phyloP scores from a whole-genome alignment of 2,329 filamentous ascomycete genomes.

The Verruconis gallopava region DNA sequence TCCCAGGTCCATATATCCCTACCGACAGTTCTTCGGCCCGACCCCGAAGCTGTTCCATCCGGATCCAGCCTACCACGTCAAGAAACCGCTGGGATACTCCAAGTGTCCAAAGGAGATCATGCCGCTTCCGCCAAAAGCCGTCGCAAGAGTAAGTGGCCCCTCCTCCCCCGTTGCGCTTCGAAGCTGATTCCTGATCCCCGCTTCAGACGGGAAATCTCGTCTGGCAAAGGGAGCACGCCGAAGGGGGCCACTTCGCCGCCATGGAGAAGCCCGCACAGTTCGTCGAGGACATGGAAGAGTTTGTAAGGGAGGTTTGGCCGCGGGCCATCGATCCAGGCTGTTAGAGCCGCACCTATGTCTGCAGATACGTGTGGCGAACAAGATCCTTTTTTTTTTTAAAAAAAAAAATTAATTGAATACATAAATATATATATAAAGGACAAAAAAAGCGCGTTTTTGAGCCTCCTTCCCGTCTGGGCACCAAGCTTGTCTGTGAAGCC shows the following conservation, averaged over 20 bases:
- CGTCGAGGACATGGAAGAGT: constrained; percentile 33
- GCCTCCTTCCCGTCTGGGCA: too few relatives aligned
- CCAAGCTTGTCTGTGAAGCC: too few relatives aligned
- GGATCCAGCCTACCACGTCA: constrained; percentile 14
- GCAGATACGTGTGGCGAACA: too few relatives aligned
- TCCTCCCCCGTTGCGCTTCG: too few relatives aligned
- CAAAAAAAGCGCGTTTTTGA: too few relatives aligned
- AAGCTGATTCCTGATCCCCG: too few relatives aligned
- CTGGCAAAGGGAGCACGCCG: background rate
- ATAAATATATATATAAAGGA: too few relatives aligned
- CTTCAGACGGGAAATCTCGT: constrained; percentile 19
- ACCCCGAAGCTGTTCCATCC: background rate
- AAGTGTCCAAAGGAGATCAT: constrained; percentile 31
- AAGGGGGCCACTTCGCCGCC: constrained; percentile 42
- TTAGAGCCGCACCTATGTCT: too few relatives aligned
- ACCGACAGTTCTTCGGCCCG: constrained; percentile 20
- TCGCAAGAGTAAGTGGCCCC: too few relatives aligned
- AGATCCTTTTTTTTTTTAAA: too few relatives aligned
- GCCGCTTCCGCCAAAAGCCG: constrained; percentile 24
- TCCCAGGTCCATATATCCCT: constrained; percentile 37
- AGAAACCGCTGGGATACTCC: constrained; percentile 31
- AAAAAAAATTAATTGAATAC: too few relatives aligned
- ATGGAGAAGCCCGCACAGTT: constrained; percentile 31
- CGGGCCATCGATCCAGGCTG: too few relatives aligned
- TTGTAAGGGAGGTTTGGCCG: constrained; percentile 25